Base-by-base conservation (phyloP, 805 yeast species). In the Starmerella apis region DNA sequence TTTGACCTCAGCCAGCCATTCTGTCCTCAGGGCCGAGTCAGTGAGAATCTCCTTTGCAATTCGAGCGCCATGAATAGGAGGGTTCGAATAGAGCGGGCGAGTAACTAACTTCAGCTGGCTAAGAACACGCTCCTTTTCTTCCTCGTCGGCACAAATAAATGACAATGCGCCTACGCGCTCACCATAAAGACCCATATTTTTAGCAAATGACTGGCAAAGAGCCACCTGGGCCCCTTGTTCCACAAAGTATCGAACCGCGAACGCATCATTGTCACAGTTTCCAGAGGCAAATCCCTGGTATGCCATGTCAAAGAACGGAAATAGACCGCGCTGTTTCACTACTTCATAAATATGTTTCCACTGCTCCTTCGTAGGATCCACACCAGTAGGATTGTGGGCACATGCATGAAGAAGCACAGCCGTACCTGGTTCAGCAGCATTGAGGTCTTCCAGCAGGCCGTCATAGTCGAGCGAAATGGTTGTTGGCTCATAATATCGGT, bases 351-450 rank as follows among this genome's bases (percentile, higher is more conserved):
- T 84, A 65, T 75, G 68, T 54, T 75, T 72, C 96, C 95, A 87
- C 64, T 88, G 86, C 56, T 78, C 84, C 24, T 69, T 67, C 16
- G 86, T 78, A 54, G 94, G 92, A 65, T 88, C 96, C 65, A 88
- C 79, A 56, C 96, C 97, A 18, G 96, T 90, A 49, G 97, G 97
- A 72, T 88, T 90, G 71, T 88, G 96, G 62, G 96, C 92, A 65
- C 96, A 87, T 8, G 95, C 95, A 67, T 88, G 97, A 53, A 88
- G 75, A 50, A 88, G 72, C 20, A 87, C 81, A 47, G 78, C 75
- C 20, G 81, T 71, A 24, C 83, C 85, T 30, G 69, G 69, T 27
- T 75, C 75, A 35, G 80, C 80, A 31, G 65, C 61, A 22, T 70
- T 60, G 43, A 87, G 67, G 47, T 85, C 84, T 30, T 65, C 64